Evolutionary conservation across 345 rosid genomes (phyloP).

Genomic region (Eucalyptus tenuipes): DNA sequence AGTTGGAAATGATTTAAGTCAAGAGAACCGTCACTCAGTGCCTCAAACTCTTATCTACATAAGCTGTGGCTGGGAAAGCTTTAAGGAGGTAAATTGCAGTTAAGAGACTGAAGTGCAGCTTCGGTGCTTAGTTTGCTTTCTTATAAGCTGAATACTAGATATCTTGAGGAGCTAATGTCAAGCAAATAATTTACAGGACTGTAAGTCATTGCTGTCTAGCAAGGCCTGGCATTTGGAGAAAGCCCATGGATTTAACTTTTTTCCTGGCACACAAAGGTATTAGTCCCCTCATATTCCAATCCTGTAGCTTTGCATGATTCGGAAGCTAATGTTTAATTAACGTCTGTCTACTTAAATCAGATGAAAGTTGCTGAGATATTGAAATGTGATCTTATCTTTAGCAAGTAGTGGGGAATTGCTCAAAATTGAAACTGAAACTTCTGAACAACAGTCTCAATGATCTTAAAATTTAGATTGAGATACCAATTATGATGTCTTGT

Average conservation of each 20-base stretch:
- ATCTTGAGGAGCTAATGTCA: background rate
- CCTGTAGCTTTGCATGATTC: background rate
- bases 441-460: background rate
- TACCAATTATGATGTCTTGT: background rate
- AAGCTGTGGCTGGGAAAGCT: constrained; percentile 98
- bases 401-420: background rate
- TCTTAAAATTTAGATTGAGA: background rate
- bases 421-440: background rate
- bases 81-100: constrained; percentile 56
- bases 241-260: constrained; percentile 88
- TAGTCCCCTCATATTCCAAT: background rate
- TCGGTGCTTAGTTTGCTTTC: background rate
- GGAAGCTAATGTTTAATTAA: background rate
- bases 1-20: constrained; percentile 32
- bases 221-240: constrained; percentile 70
- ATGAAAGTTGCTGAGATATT: background rate
- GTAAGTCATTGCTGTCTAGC: constrained; percentile 55
- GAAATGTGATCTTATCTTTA: background rate
- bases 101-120: background rate
- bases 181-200: constrained; percentile 39
- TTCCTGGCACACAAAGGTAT: constrained; percentile 92
- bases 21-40: constrained; percentile 27
- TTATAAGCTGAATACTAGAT: background rate
- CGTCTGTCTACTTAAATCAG: background rate
- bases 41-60: constrained; percentile 88